These are phyloP conservation scores for Malus hybrid DNA, from an alignment of 331 rosid species.

Conservation along the genomic window DNA sequence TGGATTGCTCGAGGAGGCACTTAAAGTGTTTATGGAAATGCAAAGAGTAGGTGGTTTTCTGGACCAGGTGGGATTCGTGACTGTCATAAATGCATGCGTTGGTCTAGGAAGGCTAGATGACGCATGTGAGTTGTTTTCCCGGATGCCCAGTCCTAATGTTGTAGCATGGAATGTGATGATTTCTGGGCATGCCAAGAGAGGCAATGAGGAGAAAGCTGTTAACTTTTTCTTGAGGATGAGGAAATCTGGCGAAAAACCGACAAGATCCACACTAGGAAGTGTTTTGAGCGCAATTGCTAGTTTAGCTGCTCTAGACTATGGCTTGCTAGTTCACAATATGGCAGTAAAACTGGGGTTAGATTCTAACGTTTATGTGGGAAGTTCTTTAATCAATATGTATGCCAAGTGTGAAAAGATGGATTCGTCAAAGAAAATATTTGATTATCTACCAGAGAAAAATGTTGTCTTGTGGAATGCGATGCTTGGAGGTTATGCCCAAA, in stretches of 20 bases:
- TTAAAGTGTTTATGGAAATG: constrained; percentile 53
- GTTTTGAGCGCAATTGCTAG: constrained; percentile 64
- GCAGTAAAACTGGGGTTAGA: constrained; percentile 68
- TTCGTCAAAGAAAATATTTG: constrained; percentile 52
- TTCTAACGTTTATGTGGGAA: constrained; percentile 69
- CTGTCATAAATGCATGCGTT: constrained; percentile 54
- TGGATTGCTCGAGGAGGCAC: constrained; percentile 50
- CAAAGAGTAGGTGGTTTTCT: constrained; percentile 26
- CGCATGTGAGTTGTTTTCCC: constrained; percentile 50
- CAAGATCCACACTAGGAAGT: constrained; percentile 87
- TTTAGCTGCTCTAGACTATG: constrained; percentile 37
- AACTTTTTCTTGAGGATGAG: constrained; percentile 45
- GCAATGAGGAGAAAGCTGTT: constrained; percentile 40
- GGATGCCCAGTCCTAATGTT: constrained; percentile 42
- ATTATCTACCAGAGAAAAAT: constrained; percentile 44
- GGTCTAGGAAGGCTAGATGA: constrained; percentile 38
- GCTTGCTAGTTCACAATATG: constrained; percentile 58
- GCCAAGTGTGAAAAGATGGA: constrained; percentile 50
- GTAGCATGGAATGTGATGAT: constrained; percentile 95
- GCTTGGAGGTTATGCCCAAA: constrained; percentile 67
- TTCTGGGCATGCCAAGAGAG: constrained; percentile 72
- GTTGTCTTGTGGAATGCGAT: constrained; percentile 71
- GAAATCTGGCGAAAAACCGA: constrained; percentile 40
- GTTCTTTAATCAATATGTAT: constrained; percentile 87
- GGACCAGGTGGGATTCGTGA: constrained; percentile 55